A percentile compares a stretch with the other conserved stretches of the same genome.
phyloP scores from a whole-genome alignment of 495 filamentous ascomycete genomes.

The Lindgomyces ingoldianus region DNA sequence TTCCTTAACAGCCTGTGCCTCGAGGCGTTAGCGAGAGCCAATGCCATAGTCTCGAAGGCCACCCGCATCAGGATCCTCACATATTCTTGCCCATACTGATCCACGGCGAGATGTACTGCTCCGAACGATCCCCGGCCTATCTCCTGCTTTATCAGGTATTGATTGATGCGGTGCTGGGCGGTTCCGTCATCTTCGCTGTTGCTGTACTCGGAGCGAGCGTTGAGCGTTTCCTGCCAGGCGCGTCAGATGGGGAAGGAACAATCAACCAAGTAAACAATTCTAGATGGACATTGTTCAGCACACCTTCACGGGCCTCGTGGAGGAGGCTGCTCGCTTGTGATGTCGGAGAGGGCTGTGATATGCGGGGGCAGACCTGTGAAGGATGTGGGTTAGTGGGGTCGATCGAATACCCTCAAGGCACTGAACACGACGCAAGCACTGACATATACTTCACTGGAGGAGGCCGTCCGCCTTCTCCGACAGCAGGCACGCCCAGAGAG shows the following conservation, averaged over 20 bases:
- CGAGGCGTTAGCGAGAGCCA: constrained; percentile 28
- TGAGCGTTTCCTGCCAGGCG: constrained; percentile 73
- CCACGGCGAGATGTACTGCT: constrained; percentile 85
- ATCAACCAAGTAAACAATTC: constrained; percentile 44
- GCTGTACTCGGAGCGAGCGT: constrained; percentile 83
- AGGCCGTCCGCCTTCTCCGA: constrained; percentile 30
- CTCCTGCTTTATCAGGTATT: constrained; percentile 92
- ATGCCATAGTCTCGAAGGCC: constrained; percentile 15
- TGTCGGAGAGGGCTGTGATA: constrained; percentile 48
- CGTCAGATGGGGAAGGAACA: background rate
- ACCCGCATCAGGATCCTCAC: constrained; percentile 56
- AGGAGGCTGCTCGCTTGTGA: constrained; percentile 44
- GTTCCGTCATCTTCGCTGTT: constrained; percentile 81
- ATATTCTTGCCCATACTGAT: constrained; percentile 92
- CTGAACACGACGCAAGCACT: background rate
- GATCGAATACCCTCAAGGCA: too few relatives aligned
- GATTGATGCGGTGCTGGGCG: constrained; percentile 82
- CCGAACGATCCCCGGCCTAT: constrained; percentile 95
- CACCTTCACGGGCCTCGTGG: constrained; percentile 44
- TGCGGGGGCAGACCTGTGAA: constrained; percentile 41
- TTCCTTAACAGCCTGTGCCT: constrained; percentile 83
- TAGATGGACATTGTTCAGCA: constrained; percentile 3
- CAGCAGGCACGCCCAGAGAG: constrained; percentile 40
- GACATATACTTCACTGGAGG: constrained; percentile 44
- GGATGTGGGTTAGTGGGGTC: constrained; percentile 2